Evolutionary conservation across 1,139 yeast species (phyloP).

Genomic region (Blastobotrys petasosporus): DNA sequence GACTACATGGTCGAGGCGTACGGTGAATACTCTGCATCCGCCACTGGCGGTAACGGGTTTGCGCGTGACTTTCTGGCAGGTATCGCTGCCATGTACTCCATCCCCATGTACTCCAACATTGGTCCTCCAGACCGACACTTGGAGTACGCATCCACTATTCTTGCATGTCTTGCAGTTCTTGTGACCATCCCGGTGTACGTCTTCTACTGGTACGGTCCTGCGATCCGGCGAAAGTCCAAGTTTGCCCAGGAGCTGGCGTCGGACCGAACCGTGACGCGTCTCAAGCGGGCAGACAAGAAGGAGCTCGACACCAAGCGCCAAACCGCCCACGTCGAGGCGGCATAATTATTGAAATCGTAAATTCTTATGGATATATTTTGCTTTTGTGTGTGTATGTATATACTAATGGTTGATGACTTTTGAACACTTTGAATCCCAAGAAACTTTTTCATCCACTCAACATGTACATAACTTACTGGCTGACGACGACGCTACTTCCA

Average conservation of each 20-base stretch:
- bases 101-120: slow-evolving; percentile 34
- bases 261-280: slow-evolving; percentile 1
- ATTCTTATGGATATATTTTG: background rate
- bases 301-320: background rate
- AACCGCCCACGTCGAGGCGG: too few relatives aligned
- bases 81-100: slow-evolving; percentile 36
- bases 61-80: slow-evolving; percentile 41
- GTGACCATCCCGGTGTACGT: slow-evolving; percentile 34
- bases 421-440: background rate
- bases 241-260: slow-evolving; percentile 25
- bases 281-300: background rate
- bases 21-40: slow-evolving; percentile 40
- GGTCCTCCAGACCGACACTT: slow-evolving; percentile 24
- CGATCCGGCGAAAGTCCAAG: slow-evolving; percentile 44
- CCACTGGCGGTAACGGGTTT: slow-evolving; percentile 41
- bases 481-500: background rate
- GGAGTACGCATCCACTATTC: slow-evolving; percentile 37
- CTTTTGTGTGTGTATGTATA: background rate
- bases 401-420: background rate
- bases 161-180: slow-evolving; percentile 33
- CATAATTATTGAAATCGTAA: too few relatives aligned
- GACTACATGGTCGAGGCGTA: slow-evolving; percentile 40
- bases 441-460: background rate
- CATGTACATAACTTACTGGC: background rate
- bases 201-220: slow-evolving; percentile 46